phyloP scores from a whole-genome alignment of 1,139 yeast species.

The Sugiyamaella japonica region DNA sequence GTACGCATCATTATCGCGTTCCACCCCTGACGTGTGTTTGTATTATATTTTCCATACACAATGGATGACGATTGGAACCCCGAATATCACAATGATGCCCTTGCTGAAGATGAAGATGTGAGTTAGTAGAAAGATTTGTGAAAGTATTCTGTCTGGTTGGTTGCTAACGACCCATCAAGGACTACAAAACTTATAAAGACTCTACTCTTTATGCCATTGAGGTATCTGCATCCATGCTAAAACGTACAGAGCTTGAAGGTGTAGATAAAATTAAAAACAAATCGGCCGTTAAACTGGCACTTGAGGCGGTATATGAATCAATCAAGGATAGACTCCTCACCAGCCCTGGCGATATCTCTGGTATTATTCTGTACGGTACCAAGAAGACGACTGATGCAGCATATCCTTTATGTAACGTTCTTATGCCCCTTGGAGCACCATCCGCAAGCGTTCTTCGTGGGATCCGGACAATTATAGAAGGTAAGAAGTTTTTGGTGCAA shows the following conservation, averaged over 20 bases:
- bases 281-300: slow-evolving; percentile 28
- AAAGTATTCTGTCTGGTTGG: no score
- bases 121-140: background rate
- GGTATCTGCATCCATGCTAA: slow-evolving; percentile 38
- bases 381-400: slow-evolving; percentile 26
- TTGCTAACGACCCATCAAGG: slow-evolving; percentile 23
- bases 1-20: background rate
- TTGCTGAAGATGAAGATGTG: slow-evolving; percentile 9
- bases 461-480: slow-evolving; percentile 2
- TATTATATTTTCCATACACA: background rate
- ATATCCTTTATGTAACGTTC: slow-evolving; percentile 26
- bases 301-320: slow-evolving; percentile 37
- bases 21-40: background rate
- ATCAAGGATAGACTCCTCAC: slow-evolving; percentile 37
- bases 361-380: slow-evolving; percentile 40
- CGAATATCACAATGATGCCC: slow-evolving; percentile 1
- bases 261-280: slow-evolving; percentile 20
- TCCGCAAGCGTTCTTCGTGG: slow-evolving; percentile 7
- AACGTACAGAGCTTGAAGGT: slow-evolving; percentile 18
- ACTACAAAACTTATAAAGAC: slow-evolving; percentile 35
- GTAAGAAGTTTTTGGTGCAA: background rate
- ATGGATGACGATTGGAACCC: slow-evolving; percentile 8
- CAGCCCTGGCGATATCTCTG: slow-evolving; percentile 37
- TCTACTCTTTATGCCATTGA: slow-evolving; percentile 42
- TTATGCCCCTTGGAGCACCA: slow-evolving; percentile 39